Percentiles rank a stretch among this genome's conserved stretches.
These are phyloP conservation scores for Hypoxylon sp. DNA, from an alignment of 2,329 filamentous ascomycete genomes.

Conservation along the genomic window DNA sequence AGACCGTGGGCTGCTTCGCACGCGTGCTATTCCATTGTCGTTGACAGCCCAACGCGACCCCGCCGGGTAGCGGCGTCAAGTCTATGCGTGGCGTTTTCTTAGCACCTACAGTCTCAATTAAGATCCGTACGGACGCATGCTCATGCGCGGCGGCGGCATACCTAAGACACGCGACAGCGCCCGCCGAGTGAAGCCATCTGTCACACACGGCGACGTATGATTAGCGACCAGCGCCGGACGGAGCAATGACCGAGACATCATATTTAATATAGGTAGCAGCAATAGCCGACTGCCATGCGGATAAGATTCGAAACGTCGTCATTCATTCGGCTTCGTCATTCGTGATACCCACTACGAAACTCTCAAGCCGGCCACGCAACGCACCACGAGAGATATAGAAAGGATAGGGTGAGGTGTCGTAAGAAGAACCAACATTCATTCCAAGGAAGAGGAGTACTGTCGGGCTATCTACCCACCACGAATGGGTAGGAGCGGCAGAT, in stretches of 20 bases:
- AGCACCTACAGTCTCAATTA: conserved; percentile 41
- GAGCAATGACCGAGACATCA: conserved; percentile 47
- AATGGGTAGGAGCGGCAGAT: conserved; percentile 34
- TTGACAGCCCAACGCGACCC: conserved; percentile 34
- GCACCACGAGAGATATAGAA: conserved; percentile 23
- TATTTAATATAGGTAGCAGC: conserved; percentile 35
- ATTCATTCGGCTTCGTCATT: conserved; percentile 42
- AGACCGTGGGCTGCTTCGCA: conserved; percentile 47
- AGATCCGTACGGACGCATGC: conserved; percentile 15
- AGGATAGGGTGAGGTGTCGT: conserved; percentile 14
- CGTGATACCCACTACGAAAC: conserved; percentile 33
- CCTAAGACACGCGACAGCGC: conserved; percentile 48
- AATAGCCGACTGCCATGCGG: conserved; percentile 44
- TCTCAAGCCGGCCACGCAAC: conserved; percentile 25
- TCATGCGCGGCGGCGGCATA: conserved; percentile 41
- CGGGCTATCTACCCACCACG: conserved; percentile 20
- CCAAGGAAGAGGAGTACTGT: conserved; percentile 22
- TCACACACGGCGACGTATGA: conserved; percentile 45
- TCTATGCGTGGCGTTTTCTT: conserved; percentile 45
- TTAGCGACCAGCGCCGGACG: conserved; percentile 49
- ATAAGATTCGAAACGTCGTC: conserved; percentile 34
- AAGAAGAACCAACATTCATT: conserved; percentile 20
- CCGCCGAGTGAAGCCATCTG: conserved; percentile 43
- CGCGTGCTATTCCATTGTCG: conserved; percentile 48
- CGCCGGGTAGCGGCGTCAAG: conserved; percentile 38